Evolutionary conservation across 345 rosid genomes (phyloP).

Genomic region (Excoecaria agallocha): DNA sequence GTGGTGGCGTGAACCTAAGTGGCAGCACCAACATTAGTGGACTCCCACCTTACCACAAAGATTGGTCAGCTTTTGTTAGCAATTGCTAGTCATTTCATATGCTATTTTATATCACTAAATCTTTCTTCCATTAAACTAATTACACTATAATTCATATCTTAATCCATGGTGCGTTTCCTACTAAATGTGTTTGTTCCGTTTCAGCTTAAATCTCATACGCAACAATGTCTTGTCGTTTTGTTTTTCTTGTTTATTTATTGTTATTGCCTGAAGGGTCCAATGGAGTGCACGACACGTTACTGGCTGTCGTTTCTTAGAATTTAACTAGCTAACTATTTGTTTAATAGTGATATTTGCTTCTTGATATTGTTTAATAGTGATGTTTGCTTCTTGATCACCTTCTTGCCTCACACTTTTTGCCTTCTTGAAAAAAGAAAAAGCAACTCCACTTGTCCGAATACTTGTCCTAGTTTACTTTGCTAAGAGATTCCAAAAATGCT

Average conservation of each 20-base stretch:
- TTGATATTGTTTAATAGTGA: no score
- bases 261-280: slow-evolving; percentile 2
- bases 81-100: slow-evolving; percentile 9
- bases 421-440: not conserved
- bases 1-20: slow-evolving; percentile 42
- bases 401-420: not conserved
- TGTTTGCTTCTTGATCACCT: slow-evolving; percentile 5
- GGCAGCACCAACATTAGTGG: slow-evolving; percentile 64
- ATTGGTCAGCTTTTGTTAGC: slow-evolving; percentile 53
- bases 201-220: not conserved
- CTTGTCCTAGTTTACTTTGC: no score
- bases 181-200: not conserved
- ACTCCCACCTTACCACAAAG: slow-evolving; percentile 66
- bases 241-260: not conserved
- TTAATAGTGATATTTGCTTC: not conserved
- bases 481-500: not conserved
- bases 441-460: slow-evolving; percentile 1
- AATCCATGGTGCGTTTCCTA: slow-evolving; percentile 27
- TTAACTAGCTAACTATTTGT: not conserved
- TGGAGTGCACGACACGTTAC: not conserved
- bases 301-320: not conserved
- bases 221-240: not conserved
- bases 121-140: slow-evolving; percentile 14
- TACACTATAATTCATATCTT: slow-evolving; percentile 10
- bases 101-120: slow-evolving; percentile 9